phyloP scores from a whole-genome alignment of 495 filamentous ascomycete species.

The Neurospora sp. region DNA sequence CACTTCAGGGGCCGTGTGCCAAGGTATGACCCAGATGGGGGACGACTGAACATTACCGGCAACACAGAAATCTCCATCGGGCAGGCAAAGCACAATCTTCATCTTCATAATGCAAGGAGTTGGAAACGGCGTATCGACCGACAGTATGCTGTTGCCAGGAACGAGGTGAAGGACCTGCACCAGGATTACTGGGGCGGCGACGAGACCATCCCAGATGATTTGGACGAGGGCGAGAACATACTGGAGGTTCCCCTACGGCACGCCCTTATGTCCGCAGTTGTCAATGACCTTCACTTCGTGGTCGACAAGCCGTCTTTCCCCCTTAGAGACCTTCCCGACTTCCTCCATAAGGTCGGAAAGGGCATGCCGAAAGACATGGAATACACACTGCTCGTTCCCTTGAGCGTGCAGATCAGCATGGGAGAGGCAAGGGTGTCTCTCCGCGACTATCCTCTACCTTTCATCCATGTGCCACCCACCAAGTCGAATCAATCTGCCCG shows the following conservation, averaged over 20 bases:
- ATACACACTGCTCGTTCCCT: slow-evolving; percentile 80
- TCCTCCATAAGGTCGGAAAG: slow-evolving; percentile 82
- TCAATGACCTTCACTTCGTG: slow-evolving; percentile 75
- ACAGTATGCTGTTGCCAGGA: slow-evolving; percentile 56
- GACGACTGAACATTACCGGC: slow-evolving; percentile 53
- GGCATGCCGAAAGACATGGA: slow-evolving; percentile 88
- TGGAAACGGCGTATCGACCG: slow-evolving; percentile 91
- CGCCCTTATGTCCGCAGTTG: slow-evolving; percentile 65
- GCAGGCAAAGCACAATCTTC: slow-evolving; percentile 63
- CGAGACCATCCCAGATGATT: slow-evolving; percentile 60
- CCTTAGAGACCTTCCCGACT: slow-evolving; percentile 65
- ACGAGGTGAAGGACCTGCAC: slow-evolving; percentile 68
- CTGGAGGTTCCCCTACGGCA: slow-evolving; percentile 82
- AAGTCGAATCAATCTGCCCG: slow-evolving; percentile 69
- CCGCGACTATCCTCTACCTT: slow-evolving; percentile 85
- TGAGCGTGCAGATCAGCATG: slow-evolving; percentile 84
- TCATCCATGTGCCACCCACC: slow-evolving; percentile 81
- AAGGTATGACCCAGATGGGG: slow-evolving; percentile 70
- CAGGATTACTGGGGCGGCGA: slow-evolving; percentile 75
- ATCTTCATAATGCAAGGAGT: slow-evolving; percentile 72
- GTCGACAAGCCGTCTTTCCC: slow-evolving; percentile 94
- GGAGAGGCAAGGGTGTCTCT: slow-evolving; percentile 78
- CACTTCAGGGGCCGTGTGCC: slow-evolving; percentile 24
- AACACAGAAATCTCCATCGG: slow-evolving; percentile 58
- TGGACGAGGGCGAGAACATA: slow-evolving; percentile 74